phyloP scores from a whole-genome alignment of 2,329 filamentous ascomycete genomes.

The Gyromitra esculenta region DNA sequence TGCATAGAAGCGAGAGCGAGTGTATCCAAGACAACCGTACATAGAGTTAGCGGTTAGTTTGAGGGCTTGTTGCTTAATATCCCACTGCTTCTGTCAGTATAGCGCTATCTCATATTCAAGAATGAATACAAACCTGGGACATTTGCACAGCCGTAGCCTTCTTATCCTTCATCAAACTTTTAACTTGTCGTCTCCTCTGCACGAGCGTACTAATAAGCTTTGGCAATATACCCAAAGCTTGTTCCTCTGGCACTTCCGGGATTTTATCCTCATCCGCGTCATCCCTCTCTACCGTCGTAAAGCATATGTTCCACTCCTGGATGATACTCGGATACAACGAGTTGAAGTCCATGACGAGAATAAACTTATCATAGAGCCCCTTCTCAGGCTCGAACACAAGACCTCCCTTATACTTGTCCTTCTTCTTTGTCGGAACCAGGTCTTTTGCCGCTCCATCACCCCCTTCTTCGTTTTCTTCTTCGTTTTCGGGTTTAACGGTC shows the following conservation, averaged over 20 bases:
- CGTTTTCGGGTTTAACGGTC: constrained; percentile 73
- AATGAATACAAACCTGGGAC: constrained; percentile 66
- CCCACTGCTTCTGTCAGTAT: constrained; percentile 68
- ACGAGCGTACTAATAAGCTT: constrained; percentile 92
- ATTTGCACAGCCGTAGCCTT: constrained; percentile 84
- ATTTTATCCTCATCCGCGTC: constrained; percentile 83
- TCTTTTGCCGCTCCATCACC: constrained; percentile 40
- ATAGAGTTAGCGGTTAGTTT: constrained; percentile 99
- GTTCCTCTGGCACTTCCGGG: constrained; percentile 79
- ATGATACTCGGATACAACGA: constrained; percentile 98
- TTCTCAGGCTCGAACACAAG: constrained; percentile 98
- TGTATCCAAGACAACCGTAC: constrained; percentile 98
- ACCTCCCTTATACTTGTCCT: constrained; percentile 99
- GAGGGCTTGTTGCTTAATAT: constrained; percentile 95
- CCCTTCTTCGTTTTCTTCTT: constrained; percentile 73
- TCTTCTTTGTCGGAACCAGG: constrained; percentile 76
- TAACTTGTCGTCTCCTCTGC: constrained; percentile 86
- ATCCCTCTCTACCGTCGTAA: constrained; percentile 90
- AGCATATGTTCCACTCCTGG: constrained; percentile 99
- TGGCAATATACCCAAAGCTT: constrained; percentile 85
- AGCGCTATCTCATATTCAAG: not conserved
- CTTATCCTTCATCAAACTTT: constrained; percentile 96
- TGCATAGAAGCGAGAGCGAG: constrained; percentile 96
- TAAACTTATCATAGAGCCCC: constrained; percentile 96
- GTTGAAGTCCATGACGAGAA: constrained; percentile 99